These are phyloP conservation scores for Pichia sp. DNA, from an alignment of 1,139 yeast genomes.

Conservation along the genomic window DNA sequence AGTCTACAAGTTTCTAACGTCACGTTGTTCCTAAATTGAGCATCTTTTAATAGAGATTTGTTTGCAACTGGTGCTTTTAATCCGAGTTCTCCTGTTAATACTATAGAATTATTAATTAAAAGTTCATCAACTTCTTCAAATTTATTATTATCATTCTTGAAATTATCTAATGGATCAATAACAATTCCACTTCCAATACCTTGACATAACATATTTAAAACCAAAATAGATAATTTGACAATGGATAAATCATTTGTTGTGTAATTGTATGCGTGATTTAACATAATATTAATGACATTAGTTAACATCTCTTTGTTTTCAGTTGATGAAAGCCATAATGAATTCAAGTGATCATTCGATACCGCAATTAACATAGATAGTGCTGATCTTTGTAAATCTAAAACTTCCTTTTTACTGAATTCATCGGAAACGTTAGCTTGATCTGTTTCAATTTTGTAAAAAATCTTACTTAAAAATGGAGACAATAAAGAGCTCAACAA, in stretches of 20 bases:
- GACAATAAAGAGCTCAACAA: conserved; percentile 66
- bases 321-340: conserved; percentile 59
- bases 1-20: conserved; percentile 64
- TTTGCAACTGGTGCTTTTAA: conserved; percentile 43
- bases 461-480: conserved; percentile 66
- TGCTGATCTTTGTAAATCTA: conserved; percentile 61
- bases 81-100: conserved; percentile 72
- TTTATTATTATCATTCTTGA: conserved; percentile 28
- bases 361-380: conserved; percentile 64
- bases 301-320: conserved; percentile 61
- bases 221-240: conserved; percentile 65
- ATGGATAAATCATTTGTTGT: conserved; percentile 33
- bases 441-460: conserved; percentile 42
- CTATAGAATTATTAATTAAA: conserved; percentile 61
- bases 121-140: conserved; percentile 50
- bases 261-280: conserved; percentile 58
- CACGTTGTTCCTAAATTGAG: conserved; percentile 68
- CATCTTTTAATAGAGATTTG: conserved; percentile 64
- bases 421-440: conserved; percentile 33
- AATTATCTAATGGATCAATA: conserved; percentile 43
- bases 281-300: conserved; percentile 54
- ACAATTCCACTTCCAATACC: conserved; percentile 67
- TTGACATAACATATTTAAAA: conserved; percentile 59
- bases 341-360: conserved; percentile 71
- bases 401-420: conserved; percentile 53